Conservation (phyloP, 2,329 filamentous ascomycete genomes). For the Botrytis elliptica region DNA sequence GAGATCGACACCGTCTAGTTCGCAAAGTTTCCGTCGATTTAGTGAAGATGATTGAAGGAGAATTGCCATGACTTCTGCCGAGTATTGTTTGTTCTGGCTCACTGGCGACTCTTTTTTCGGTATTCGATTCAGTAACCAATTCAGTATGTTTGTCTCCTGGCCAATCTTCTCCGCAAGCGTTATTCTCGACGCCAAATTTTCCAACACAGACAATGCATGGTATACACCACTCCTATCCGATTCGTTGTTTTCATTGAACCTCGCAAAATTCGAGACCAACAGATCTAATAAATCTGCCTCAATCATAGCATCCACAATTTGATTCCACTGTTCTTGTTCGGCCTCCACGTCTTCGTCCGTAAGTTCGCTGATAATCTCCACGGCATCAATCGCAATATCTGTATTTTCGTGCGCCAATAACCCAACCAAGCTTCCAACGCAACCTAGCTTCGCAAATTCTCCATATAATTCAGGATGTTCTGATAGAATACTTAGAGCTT, state of each 20-base stretch:
- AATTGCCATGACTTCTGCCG: constrained; percentile 88
- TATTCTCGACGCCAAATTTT: constrained; percentile 76
- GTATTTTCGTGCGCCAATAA: constrained; percentile 93
- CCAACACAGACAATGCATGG: constrained; percentile 76
- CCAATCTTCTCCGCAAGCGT: constrained; percentile 70
- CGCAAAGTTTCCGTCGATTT: constrained; percentile 63
- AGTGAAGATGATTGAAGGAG: constrained; percentile 71
- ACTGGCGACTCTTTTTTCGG: constrained; percentile 66
- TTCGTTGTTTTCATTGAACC: constrained; percentile 73
- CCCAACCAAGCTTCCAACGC: constrained; percentile 70
- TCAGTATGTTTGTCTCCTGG: constrained; percentile 63
- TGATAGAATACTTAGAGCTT: constrained; percentile 78
- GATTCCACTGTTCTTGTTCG: constrained; percentile 76
- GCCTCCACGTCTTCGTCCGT: constrained; percentile 90
- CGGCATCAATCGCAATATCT: constrained; percentile 88
- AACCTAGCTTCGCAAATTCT: constrained; percentile 75
- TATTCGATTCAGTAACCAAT: constrained; percentile 76
- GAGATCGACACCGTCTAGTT: constrained; percentile 70
- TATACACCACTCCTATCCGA: constrained; percentile 84
- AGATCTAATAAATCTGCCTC: constrained; percentile 72
- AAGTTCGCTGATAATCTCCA: constrained; percentile 86
- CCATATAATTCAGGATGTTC: constrained; percentile 82
- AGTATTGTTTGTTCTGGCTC: constrained; percentile 91
- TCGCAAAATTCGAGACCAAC: constrained; percentile 72
- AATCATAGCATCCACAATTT: constrained; percentile 65